Percentiles rank a stretch among this genome's conserved stretches.
phyloP scores from a whole-genome alignment of 1,284 basidiomycete genomes.

The Irpex rosettiformis region DNA sequence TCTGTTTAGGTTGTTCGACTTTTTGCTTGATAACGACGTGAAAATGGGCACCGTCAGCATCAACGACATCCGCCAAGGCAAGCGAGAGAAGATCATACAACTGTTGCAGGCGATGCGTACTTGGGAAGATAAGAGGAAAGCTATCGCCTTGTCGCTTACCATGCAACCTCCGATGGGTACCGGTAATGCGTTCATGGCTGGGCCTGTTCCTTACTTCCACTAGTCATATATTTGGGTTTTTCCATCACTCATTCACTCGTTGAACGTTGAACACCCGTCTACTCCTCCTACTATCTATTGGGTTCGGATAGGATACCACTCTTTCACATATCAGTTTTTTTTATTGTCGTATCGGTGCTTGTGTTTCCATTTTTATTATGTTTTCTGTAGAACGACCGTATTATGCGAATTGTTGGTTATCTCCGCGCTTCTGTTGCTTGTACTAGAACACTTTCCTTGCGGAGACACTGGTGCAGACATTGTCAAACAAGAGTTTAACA shows the following conservation, averaged over 20 bases:
- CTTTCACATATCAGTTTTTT: not conserved
- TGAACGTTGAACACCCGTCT: not conserved
- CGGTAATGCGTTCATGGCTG: conserved; percentile 24
- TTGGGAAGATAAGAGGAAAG: conserved; percentile 73
- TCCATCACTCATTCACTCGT: not conserved
- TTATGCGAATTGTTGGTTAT: not conserved
- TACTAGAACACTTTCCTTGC: not conserved
- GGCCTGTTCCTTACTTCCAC: conserved; percentile 18
- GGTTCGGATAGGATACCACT: conserved; percentile 3
- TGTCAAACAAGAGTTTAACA: too few relatives aligned
- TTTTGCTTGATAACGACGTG: conserved; percentile 83
- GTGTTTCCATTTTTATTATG: not conserved
- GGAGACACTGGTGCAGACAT: too few relatives aligned
- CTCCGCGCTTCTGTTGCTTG: not conserved
- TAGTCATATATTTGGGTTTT: not conserved
- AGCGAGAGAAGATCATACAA: conserved; percentile 74
- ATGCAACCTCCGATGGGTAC: conserved; percentile 33
- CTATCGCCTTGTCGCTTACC: conserved; percentile 46
- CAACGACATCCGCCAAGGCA: conserved; percentile 83
- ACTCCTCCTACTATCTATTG: conserved; percentile 8
- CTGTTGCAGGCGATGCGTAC: conserved; percentile 70
- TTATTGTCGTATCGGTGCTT: not conserved
- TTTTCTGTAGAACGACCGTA: not conserved
- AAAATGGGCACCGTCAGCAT: conserved; percentile 88
- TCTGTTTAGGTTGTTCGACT: conserved; percentile 85